Conservation (phyloP, 2,329 filamentous ascomycete genomes). For the Fusarium nodosum region DNA sequence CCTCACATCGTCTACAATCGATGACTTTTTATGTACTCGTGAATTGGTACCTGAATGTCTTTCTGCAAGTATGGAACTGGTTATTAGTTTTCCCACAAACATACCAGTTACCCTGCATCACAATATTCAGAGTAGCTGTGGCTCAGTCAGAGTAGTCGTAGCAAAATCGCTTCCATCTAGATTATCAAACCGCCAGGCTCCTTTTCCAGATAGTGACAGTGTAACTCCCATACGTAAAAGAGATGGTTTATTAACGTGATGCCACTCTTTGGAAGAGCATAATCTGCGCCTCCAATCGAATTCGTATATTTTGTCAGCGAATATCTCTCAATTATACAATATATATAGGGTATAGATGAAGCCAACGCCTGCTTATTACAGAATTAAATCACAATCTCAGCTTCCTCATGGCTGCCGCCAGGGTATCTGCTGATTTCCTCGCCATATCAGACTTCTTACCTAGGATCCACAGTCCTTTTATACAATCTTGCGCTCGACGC, state of each 20-base stretch:
- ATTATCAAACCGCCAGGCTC: background rate
- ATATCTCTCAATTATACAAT: background rate
- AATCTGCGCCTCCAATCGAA: background rate
- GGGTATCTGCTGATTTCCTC: constrained; percentile 44
- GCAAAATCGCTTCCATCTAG: background rate
- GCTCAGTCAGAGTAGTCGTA: too few relatives aligned
- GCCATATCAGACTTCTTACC: constrained; percentile 68
- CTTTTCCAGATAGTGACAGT: background rate
- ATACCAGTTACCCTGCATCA: constrained; percentile 13
- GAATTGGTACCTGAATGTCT: constrained; percentile 12
- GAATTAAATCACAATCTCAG: constrained; percentile 14
- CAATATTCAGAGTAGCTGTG: background rate
- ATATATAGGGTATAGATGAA: background rate
- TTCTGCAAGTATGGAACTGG: constrained; percentile 8
- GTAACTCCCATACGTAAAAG: background rate
- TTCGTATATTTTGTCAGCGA: background rate
- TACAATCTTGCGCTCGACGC: constrained; percentile 61
- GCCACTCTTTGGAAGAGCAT: background rate
- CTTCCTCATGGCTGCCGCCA: constrained; percentile 32
- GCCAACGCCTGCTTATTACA: background rate
- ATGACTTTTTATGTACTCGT: constrained; percentile 12
- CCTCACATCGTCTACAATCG: constrained; percentile 5
- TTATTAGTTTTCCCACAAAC: background rate
- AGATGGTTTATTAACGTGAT: background rate
- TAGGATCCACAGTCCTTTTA: constrained; percentile 66